A percentile compares a stretch with the other conserved stretches of the same genome.
phyloP scores from a whole-genome alignment of 208 protist species.

The Herpetomonas tarakana region DNA sequence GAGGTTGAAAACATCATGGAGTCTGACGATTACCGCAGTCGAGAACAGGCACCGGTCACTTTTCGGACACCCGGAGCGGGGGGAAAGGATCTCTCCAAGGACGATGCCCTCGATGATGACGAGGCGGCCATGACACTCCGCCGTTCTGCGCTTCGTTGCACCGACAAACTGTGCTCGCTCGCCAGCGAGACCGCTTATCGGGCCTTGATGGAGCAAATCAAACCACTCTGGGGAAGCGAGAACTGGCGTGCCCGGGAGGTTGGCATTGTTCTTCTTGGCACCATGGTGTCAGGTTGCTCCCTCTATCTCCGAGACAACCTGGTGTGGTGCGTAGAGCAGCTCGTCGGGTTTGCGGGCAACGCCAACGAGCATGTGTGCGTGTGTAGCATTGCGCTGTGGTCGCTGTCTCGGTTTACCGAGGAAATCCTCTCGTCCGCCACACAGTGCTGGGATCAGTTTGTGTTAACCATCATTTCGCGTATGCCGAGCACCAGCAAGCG shows the following conservation, averaged over 20 bases:
- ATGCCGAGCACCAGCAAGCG: conserved; percentile 78
- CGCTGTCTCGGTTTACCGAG: conserved; percentile 69
- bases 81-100: conserved; percentile 71
- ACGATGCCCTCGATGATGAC: conserved; percentile 63
- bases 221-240: conserved; percentile 46
- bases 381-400: conserved; percentile 81
- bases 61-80: conserved; percentile 21
- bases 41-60: conserved; percentile 46
- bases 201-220: conserved; percentile 41
- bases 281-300: conserved; percentile 62
- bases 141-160: conserved; percentile 65
- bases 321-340: conserved; percentile 33
- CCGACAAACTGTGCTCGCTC: conserved; percentile 62
- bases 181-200: conserved; percentile 39
- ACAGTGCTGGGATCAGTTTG: conserved; percentile 23
- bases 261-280: conserved; percentile 77
- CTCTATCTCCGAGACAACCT: conserved; percentile 39
- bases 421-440: conserved; percentile 18
- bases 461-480: conserved; percentile 37
- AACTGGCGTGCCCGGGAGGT: conserved; percentile 64
- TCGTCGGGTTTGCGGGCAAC: conserved; percentile 42
- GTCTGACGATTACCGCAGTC: conserved; percentile 71
- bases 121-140: conserved; percentile 68
- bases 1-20: conserved; percentile 70
- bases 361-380: conserved; percentile 72